phyloP scores from a whole-genome alignment of 2,329 filamentous ascomycete species.

The Graphilbum fragrans region DNA sequence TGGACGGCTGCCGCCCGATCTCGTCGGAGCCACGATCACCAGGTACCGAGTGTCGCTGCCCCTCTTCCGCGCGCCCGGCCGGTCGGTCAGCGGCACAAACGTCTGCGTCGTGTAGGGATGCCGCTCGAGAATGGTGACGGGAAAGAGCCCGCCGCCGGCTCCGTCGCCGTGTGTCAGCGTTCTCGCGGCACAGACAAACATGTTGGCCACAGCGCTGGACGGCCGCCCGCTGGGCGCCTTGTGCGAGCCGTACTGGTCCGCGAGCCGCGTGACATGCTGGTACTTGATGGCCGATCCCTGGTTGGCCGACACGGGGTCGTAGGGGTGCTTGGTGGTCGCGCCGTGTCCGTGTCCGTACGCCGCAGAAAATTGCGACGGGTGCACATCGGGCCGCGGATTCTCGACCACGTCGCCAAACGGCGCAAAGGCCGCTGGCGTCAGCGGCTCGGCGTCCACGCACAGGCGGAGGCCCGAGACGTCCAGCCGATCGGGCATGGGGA shows the following conservation, averaged over 20 bases:
- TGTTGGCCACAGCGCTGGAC: conserved; percentile 59
- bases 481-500: conserved; percentile 11
- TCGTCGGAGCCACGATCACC: conserved; percentile 76
- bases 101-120: conserved; percentile 94
- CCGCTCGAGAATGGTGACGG: conserved; percentile 66
- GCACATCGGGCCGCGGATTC: conserved; percentile 51
- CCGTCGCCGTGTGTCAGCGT: conserved; percentile 10
- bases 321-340: conserved; percentile 17
- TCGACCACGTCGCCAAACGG: conserved; percentile 74
- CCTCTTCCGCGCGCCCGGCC: conserved; percentile 17
- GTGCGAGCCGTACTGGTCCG: conserved; percentile 52
- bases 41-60: conserved; percentile 48
- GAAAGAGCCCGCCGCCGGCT: conserved; percentile 33
- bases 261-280: conserved; percentile 61
- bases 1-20: conserved; percentile 38
- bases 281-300: conserved; percentile 86
- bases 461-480: conserved; percentile 34
- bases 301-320: conserved; percentile 53
- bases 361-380: conserved; percentile 27
- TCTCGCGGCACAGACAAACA: conserved; percentile 76
- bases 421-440: conserved; percentile 58
- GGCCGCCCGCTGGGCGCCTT: conserved; percentile 42
- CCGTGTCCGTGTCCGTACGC: neutral
- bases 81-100: conserved; percentile 63
- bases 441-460: conserved; percentile 46